phyloP scores from a whole-genome alignment of 2,329 filamentous ascomycete species.

The Venturia aucupariae region DNA sequence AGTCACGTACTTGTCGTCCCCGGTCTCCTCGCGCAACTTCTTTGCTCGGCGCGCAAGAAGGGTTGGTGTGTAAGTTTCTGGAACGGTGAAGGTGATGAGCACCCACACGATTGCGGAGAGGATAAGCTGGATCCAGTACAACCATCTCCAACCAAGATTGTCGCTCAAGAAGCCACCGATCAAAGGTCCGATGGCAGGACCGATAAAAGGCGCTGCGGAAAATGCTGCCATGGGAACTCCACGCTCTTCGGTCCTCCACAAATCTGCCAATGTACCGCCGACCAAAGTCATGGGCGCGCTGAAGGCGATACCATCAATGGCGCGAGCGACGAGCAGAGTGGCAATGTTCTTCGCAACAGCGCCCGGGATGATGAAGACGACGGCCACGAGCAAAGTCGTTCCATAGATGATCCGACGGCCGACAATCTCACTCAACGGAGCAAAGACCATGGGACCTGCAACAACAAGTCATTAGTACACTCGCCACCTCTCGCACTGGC shows the following conservation, averaged over 20 bases:
- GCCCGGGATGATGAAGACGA: constrained; percentile 73
- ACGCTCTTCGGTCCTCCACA: constrained; percentile 77
- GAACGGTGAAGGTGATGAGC: constrained; percentile 77
- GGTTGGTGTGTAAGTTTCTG: constrained; percentile 78
- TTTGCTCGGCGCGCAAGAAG: constrained; percentile 62
- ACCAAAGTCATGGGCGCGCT: constrained; percentile 81
- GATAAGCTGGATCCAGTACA: constrained; percentile 83
- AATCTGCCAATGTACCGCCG: constrained; percentile 70
- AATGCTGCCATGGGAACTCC: constrained; percentile 84
- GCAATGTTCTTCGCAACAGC: constrained; percentile 67
- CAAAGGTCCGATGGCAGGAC: constrained; percentile 57
- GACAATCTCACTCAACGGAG: constrained; percentile 66
- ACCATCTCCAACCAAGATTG: constrained; percentile 66
- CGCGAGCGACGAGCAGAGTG: constrained; percentile 65
- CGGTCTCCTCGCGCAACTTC: constrained; percentile 61
- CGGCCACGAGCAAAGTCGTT: constrained; percentile 57
- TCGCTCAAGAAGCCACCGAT: constrained; percentile 69
- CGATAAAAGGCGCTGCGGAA: constrained; percentile 72
- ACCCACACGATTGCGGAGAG: constrained; percentile 60
- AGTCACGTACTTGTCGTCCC: constrained; percentile 60
- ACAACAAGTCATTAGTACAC: too few relatives aligned
- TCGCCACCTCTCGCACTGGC: too few relatives aligned
- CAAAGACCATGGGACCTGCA: constrained; percentile 64
- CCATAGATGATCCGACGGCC: constrained; percentile 64
- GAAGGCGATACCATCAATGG: constrained; percentile 75